Evolutionary conservation across 108 stramenopile species (phyloP).

Genomic region (Discostella stelligeroides): DNA sequence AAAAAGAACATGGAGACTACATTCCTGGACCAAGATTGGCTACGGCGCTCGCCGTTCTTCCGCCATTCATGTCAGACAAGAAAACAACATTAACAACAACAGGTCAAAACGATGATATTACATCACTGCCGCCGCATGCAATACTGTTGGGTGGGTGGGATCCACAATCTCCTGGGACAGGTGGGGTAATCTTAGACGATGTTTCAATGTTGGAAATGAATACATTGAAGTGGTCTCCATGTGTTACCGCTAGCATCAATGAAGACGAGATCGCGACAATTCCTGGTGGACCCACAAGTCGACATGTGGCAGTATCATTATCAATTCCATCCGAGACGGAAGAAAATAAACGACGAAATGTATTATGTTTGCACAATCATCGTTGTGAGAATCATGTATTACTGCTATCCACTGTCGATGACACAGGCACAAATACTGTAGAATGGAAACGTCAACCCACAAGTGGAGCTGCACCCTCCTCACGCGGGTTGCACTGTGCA

Average conservation of each 20-base stretch:
- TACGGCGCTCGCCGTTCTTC: conserved; percentile 50
- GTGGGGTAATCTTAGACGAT: conserved; percentile 66
- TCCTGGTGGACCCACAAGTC: conserved; percentile 69
- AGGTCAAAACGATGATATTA: background rate
- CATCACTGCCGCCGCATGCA: conserved; percentile 11
- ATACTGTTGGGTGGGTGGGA: conserved; percentile 77
- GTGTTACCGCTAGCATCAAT: conserved; percentile 11
- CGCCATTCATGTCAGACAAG: background rate
- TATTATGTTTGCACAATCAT: conserved; percentile 71
- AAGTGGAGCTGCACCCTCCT: conserved; percentile 52
- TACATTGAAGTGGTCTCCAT: conserved; percentile 21
- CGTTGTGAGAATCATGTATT: conserved; percentile 69
- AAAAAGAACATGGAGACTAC: conserved; percentile 4
- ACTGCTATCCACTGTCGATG: conserved; percentile 31
- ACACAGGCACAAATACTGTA: background rate
- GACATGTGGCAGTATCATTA: conserved; percentile 64
- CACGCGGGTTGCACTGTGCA: conserved; percentile 68
- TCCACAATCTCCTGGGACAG: conserved; percentile 63
- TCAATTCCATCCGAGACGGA: background rate
- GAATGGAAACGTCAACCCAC: conserved; percentile 47
- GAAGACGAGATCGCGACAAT: conserved; percentile 20
- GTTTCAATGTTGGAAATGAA: conserved; percentile 38
- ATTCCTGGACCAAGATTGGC: conserved; percentile 65
- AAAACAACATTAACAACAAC: background rate
- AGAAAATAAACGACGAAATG: conserved; percentile 4